phyloP scores from a whole-genome alignment of 2,329 filamentous ascomycete genomes.

The Cercospora janseana region DNA sequence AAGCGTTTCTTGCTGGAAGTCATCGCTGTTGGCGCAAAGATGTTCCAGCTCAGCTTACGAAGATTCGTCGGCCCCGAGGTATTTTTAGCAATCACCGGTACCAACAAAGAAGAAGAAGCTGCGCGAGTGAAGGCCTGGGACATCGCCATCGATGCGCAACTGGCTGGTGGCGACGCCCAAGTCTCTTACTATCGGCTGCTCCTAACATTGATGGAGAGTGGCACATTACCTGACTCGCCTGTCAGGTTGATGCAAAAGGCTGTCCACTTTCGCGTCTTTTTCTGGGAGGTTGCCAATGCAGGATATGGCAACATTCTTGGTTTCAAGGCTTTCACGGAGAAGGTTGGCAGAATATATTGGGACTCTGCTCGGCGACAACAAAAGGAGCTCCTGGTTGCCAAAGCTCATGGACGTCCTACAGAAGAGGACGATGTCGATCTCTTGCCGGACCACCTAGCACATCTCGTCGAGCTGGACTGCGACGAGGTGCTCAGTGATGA shows the following conservation, averaged over 20 bases:
- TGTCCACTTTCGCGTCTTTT: constrained; percentile 81
- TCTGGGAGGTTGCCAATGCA: constrained; percentile 72
- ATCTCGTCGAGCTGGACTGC: constrained; percentile 74
- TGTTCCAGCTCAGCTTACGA: constrained; percentile 74
- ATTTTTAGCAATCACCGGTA: constrained; percentile 76
- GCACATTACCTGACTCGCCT: constrained; percentile 80
- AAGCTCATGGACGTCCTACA: constrained; percentile 25
- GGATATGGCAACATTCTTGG: constrained; percentile 63
- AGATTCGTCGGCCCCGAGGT: constrained; percentile 73
- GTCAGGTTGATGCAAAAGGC: constrained; percentile 86
- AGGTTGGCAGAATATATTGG: constrained; percentile 75
- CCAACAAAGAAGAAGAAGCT: constrained; percentile 79
- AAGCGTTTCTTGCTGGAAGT: constrained; percentile 84
- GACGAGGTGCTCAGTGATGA: constrained; percentile 75
- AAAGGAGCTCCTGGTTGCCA: constrained; percentile 37
- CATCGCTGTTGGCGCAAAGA: constrained; percentile 75
- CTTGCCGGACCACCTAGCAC: constrained; percentile 72
- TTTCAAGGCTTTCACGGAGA: constrained; percentile 68
- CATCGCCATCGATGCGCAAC: constrained; percentile 87
- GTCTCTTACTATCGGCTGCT: constrained; percentile 84
- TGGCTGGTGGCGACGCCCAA: constrained; percentile 85
- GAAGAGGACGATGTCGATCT: constrained; percentile 58
- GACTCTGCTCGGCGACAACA: constrained; percentile 70
- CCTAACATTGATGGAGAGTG: constrained; percentile 81
- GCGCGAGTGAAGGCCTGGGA: constrained; percentile 89